These are phyloP conservation scores for Tetrahymena malaccensis DNA, from an alignment of 73 alveolate genomes.

Conservation along the genomic window DNA sequence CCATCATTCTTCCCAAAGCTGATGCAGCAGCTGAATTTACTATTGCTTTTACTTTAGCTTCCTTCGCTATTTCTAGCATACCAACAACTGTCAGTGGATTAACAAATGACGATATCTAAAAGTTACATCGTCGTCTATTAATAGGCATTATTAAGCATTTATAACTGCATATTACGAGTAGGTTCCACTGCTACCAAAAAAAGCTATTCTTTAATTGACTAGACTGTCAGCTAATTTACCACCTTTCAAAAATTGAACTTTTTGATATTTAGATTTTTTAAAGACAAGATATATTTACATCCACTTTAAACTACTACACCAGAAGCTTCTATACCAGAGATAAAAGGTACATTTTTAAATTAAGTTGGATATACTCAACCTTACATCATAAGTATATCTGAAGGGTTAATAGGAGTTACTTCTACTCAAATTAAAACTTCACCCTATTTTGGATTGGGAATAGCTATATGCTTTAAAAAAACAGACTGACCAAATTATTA, in stretches of 20 bases:
- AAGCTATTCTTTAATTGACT: slow-evolving; percentile 63
- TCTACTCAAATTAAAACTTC: slow-evolving; percentile 74
- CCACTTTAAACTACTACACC: slow-evolving; percentile 66
- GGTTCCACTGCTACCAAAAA: slow-evolving; percentile 45
- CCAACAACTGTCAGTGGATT: slow-evolving; percentile 75
- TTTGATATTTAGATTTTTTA: no score
- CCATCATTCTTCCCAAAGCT: slow-evolving; percentile 62
- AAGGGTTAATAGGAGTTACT: slow-evolving; percentile 75
- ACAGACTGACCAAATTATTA: slow-evolving; percentile 8
- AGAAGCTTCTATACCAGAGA: slow-evolving; percentile 63
- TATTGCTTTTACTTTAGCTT: slow-evolving; percentile 44
- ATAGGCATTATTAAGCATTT: slow-evolving; percentile 40
- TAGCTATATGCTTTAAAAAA: slow-evolving; percentile 29
- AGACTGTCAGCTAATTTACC: slow-evolving; percentile 36
- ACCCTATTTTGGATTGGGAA: slow-evolving; percentile 65
- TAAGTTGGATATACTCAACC: slow-evolving; percentile 48
- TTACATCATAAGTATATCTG: slow-evolving; percentile 48
- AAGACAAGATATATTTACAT: neutral
- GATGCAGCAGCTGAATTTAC: slow-evolving; percentile 64
- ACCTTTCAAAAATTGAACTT: neutral
- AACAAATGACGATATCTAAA: slow-evolving; percentile 35
- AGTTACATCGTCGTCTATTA: slow-evolving; percentile 22
- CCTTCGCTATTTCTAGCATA: slow-evolving; percentile 29
- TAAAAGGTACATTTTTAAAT: slow-evolving; percentile 1
- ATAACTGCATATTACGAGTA: slow-evolving; percentile 59